Percentiles rank a stretch among this genome's conserved stretches.
Evolutionary conservation across 1,284 basidiomycete species (phyloP).

Genomic region (Microbotryomycetes sp.): DNA sequence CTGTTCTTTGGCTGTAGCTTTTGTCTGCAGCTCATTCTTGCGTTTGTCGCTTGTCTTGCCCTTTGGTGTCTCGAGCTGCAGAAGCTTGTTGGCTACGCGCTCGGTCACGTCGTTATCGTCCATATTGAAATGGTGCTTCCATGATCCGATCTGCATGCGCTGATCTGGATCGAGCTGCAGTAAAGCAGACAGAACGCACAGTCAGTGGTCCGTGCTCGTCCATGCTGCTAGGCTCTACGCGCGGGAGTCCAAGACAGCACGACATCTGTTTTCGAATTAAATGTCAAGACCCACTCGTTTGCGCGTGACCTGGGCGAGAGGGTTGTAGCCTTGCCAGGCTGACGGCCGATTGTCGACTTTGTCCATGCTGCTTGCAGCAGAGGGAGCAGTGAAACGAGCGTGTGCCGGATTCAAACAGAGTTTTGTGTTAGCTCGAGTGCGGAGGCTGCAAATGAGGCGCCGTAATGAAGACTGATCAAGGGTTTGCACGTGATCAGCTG

Average conservation of each 20-base stretch:
- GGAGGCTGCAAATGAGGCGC: too few relatives aligned
- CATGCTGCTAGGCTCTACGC: neutral
- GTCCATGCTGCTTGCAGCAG: too few relatives aligned
- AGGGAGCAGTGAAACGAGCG: too few relatives aligned
- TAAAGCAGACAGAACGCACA: neutral
- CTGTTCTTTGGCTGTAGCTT: constrained; percentile 15
- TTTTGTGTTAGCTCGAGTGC: too few relatives aligned
- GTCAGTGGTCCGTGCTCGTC: neutral
- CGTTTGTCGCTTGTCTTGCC: constrained; percentile 27
- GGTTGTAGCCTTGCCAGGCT: neutral
- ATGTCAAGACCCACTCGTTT: neutral
- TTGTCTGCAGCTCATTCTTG: constrained; percentile 21
- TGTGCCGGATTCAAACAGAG: too few relatives aligned
- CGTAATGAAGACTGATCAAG: too few relatives aligned
- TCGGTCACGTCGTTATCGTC: constrained; percentile 17
- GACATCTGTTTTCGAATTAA: neutral
- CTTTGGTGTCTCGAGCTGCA: constrained; percentile 26
- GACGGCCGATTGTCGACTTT: neutral
- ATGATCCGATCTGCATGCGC: neutral
- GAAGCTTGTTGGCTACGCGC: constrained; percentile 19
- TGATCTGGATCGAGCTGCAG: constrained; percentile 16
- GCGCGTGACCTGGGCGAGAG: neutral
- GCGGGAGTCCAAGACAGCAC: too few relatives aligned
- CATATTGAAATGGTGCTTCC: constrained; percentile 13
- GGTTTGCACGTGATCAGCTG: too few relatives aligned